Base-by-base conservation (phyloP, 306 rosid species). In the Geum urbanum region DNA sequence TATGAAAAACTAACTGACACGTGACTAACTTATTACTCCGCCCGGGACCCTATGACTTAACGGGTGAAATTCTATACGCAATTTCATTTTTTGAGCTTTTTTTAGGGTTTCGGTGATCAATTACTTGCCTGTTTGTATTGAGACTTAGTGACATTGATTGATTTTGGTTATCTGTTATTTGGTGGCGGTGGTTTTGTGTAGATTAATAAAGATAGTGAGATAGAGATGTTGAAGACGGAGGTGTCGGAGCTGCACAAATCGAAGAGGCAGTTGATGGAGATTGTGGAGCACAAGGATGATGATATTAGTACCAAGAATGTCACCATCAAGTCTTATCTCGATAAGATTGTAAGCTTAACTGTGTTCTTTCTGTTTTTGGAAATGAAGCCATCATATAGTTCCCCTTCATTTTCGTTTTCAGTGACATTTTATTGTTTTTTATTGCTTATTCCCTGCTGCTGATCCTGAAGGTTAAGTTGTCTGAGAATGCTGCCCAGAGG, bases 161-260 rank as follows among this genome's bases (percentile, higher is more conserved):
- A n/a, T n/a, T 44, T 67, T 27, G 12, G 16, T 63, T 54, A 9
- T 51, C 13, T 1, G 15, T 16, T 61, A 56, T n/a, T 13, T 48
- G 72, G 20, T 57, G 62, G 68, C 76, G 67, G 91, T 79, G 92
- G 78, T 27, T n/a, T 27, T 27, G 32, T 27, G 32, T 27, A 27
- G 32, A 27, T 27, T 27, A 27, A 27, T 77, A 94, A 87, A 82
- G 96, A 91, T 71, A 85, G 87, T 75, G 95, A 94, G 83, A 78
- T 86, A 57, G 99, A 89, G 87, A 86, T 89, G 87, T 60, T 91
- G 67, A 86, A 69, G 71, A 74, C 85, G 4, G 99, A 94, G 78
- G 85, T 85, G 6, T 76, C 72, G 0, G 96, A 94, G 74, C 79
- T 91, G 74, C 99, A 86, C 67, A 94, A 85, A 80, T 86, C 99